Percentiles rank a stretch among this genome's conserved stretches.
These are phyloP conservation scores for Afroboletus lepidellus DNA, from an alignment of 1,284 basidiomycete species.

Conservation along the genomic window DNA sequence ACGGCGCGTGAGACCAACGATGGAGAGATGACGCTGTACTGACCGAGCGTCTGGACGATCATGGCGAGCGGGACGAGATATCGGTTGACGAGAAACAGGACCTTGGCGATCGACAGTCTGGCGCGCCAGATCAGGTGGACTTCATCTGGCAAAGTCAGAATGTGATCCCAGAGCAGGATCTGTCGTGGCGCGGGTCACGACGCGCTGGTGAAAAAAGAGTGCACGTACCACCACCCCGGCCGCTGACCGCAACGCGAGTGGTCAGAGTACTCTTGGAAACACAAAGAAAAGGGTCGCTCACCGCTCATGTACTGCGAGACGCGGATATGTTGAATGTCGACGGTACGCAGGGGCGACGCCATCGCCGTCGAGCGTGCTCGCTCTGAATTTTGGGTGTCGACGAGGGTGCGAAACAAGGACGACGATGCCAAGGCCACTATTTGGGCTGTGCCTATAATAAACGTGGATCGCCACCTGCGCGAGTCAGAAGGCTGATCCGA, in stretches of 20 bases:
- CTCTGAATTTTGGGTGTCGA: neutral
- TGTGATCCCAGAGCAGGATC: conserved; percentile 50
- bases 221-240: conserved; percentile 27
- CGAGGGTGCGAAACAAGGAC: too few species aligned
- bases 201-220: neutral
- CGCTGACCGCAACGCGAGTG: conserved; percentile 9
- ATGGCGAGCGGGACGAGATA: conserved; percentile 44
- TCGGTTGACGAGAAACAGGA: conserved; percentile 46
- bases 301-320: conserved; percentile 29
- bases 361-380: conserved; percentile 9
- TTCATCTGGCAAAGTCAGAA: conserved; percentile 47
- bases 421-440: too few species aligned
- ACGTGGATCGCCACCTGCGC: neutral
- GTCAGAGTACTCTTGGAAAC: neutral
- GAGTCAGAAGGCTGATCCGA: conserved; percentile 7
- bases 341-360: neutral
- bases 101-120: conserved; percentile 39
- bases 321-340: conserved; percentile 7
- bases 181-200: conserved; percentile 11
- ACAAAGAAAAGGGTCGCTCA: conserved; percentile 7
- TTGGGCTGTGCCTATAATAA: conserved; percentile 8
- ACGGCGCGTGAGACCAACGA: neutral
- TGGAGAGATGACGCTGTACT: conserved; percentile 1
- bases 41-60: conserved; percentile 40
- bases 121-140: conserved; percentile 47